Evolutionary conservation across 2,329 filamentous ascomycete genomes (phyloP).

Genomic region (Cercospora citrullina): DNA sequence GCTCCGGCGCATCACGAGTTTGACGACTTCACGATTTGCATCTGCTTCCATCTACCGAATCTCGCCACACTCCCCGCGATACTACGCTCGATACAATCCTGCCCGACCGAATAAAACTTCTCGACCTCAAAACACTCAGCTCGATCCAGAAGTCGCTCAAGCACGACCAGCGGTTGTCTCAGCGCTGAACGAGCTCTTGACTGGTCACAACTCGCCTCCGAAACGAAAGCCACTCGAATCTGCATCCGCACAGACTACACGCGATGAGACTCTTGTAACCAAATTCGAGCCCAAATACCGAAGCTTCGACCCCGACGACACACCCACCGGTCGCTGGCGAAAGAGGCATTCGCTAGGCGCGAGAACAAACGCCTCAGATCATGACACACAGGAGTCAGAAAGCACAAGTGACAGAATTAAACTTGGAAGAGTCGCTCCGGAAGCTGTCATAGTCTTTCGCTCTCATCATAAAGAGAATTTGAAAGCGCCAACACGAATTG

Average conservation of each 20-base stretch:
- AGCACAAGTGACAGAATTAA: not conserved
- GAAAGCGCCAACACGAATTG: slow-evolving; percentile 10
- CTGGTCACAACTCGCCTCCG: slow-evolving; percentile 6
- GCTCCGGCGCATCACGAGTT: slow-evolving; percentile 24
- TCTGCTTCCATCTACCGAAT: not conserved
- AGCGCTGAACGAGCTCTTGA: slow-evolving; percentile 16
- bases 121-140: not conserved
- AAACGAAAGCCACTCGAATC: not conserved
- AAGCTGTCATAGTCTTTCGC: not conserved
- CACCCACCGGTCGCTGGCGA: slow-evolving; percentile 18
- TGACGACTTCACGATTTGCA: slow-evolving; percentile 23
- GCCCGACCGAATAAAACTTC: not conserved
- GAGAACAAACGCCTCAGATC: not conserved
- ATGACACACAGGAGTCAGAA: slow-evolving; percentile 9
- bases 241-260: not conserved
- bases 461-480: slow-evolving; percentile 7
- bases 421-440: not conserved
- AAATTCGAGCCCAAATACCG: slow-evolving; percentile 16
- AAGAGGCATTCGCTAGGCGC: slow-evolving; percentile 5
- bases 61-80: not conserved
- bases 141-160: not conserved
- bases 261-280: slow-evolving; percentile 8
- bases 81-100: slow-evolving; percentile 1
- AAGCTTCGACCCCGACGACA: slow-evolving; percentile 12
- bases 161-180: not conserved